A percentile compares a stretch with the other conserved stretches of the same genome.
phyloP scores from a whole-genome alignment of 768 basidiomycete genomes.

The Melanogaster broomeanus region DNA sequence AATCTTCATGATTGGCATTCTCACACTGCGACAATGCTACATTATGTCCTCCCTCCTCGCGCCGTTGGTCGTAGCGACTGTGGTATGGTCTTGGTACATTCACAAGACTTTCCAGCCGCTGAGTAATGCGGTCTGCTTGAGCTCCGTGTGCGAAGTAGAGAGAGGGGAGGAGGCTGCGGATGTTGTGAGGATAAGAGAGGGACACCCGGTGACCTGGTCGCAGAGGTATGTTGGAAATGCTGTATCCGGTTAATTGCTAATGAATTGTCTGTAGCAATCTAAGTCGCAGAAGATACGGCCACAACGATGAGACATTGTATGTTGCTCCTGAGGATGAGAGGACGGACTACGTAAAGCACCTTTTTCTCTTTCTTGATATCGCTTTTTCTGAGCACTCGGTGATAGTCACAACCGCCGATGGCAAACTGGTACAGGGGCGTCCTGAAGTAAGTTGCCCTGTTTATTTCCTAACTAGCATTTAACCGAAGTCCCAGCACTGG shows the following conservation, averaged over 20 bases:
- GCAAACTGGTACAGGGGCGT: slow-evolving; percentile 93
- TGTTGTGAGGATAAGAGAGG: slow-evolving; percentile 69
- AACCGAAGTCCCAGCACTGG: slow-evolving; percentile 64
- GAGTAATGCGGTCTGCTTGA: slow-evolving; percentile 81
- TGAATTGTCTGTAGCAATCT: slow-evolving; percentile 58
- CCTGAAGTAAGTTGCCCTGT: slow-evolving; percentile 61
- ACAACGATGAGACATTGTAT: slow-evolving; percentile 93
- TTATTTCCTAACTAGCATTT: not conserved
- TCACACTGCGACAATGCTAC: slow-evolving; percentile 65
- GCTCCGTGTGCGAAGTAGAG: slow-evolving; percentile 87
- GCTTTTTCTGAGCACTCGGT: slow-evolving; percentile 8
- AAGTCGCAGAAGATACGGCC: slow-evolving; percentile 84
- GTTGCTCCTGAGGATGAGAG: slow-evolving; percentile 93
- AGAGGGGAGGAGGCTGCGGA: slow-evolving; percentile 85
- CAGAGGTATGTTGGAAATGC: slow-evolving; percentile 60
- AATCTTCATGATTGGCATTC: slow-evolving; percentile 96
- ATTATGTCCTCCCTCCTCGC: slow-evolving; percentile 62
- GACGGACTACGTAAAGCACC: slow-evolving; percentile 74
- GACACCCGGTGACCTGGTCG: slow-evolving; percentile 86
- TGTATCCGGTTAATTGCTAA: not conserved
- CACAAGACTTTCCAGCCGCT: slow-evolving; percentile 67
- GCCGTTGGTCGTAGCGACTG: slow-evolving; percentile 75
- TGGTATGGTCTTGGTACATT: slow-evolving; percentile 82
- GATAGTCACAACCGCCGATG: slow-evolving; percentile 94
- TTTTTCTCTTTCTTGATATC: not conserved